phyloP scores from a whole-genome alignment of 2,329 filamentous ascomycete species.

The Penicillium brasilianum region DNA sequence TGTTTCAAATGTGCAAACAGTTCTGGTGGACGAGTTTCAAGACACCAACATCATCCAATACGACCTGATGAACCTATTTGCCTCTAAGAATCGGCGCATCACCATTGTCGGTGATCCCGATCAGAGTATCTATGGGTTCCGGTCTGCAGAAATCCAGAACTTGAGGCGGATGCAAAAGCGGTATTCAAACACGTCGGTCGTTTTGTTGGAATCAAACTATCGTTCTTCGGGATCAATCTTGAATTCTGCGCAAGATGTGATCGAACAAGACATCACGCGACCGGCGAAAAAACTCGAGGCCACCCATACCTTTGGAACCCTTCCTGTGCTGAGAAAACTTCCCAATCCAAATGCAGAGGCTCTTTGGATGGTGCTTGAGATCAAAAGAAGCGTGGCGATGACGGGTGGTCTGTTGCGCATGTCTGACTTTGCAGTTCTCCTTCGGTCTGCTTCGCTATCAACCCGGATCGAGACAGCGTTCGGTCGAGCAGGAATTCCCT shows the following conservation, averaged over 20 bases:
- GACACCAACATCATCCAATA: conserved; percentile 97
- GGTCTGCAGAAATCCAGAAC: conserved; percentile 90
- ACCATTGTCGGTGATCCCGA: conserved; percentile 97
- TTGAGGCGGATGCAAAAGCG: conserved; percentile 76
- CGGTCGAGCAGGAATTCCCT: conserved; percentile 79
- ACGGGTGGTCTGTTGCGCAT: conserved; percentile 74
- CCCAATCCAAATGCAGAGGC: conserved; percentile 74
- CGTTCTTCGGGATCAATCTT: conserved; percentile 87
- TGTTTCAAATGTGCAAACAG: conserved; percentile 85
- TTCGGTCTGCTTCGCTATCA: conserved; percentile 83
- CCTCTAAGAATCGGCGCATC: conserved; percentile 73
- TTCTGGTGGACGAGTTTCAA: conserved; percentile 96
- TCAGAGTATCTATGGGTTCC: conserved; percentile 97
- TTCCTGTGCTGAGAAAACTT: conserved; percentile 79
- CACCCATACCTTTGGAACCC: conserved; percentile 77
- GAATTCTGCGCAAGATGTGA: conserved; percentile 77
- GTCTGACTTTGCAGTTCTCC: conserved; percentile 81
- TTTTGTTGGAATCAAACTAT: conserved; percentile 93
- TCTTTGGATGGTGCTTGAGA: conserved; percentile 85
- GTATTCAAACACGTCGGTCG: conserved; percentile 77
- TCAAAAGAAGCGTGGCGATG: conserved; percentile 71
- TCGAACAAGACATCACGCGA: conserved; percentile 83
- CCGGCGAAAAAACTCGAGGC: conserved; percentile 80
- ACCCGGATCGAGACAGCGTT: conserved; percentile 83
- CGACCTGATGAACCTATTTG: conserved; percentile 88